Evolutionary conservation across 331 rosid species (phyloP).

Genomic region (Arachis monticola): DNA sequence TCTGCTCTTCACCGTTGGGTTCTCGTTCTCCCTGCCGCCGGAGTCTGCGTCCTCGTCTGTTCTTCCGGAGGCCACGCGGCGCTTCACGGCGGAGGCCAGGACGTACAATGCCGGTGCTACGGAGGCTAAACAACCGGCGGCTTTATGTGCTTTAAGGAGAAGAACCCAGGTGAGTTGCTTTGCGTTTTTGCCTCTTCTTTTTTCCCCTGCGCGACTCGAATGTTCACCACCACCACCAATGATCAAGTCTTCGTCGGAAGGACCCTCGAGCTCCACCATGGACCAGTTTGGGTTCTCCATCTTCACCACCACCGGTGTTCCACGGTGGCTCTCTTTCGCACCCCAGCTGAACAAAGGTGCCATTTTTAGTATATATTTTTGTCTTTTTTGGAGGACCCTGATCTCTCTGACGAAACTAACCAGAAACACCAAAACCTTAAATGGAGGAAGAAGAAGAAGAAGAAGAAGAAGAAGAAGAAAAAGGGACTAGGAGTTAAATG

Average conservation of each 20-base stretch:
- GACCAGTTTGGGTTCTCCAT: conserved; percentile 99
- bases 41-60: conserved; percentile 63
- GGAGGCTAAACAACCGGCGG: conserved; percentile 45
- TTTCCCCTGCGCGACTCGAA: conserved; percentile 49
- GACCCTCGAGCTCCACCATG: conserved; percentile 88
- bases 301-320: conserved; percentile 93
- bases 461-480: neutral
- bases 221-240: conserved; percentile 32
- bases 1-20: conserved; percentile 60
- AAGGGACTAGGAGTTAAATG: conserved; percentile 39
- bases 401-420: neutral
- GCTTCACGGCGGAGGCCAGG: conserved; percentile 42
- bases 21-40: conserved; percentile 65
- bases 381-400: neutral
- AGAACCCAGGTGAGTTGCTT: conserved; percentile 52
- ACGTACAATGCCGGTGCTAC: conserved; percentile 46
- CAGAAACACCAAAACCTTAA: neutral
- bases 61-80: conserved; percentile 77
- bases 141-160: conserved; percentile 47
- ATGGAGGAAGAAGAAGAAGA: neutral
- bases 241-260: conserved; percentile 74
- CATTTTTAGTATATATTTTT: conserved; percentile 40
- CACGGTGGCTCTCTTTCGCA: conserved; percentile 68
- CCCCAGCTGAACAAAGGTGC: conserved; percentile 76
- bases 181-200: conserved; percentile 43